phyloP scores from a whole-genome alignment of 805 yeast genomes.

The Kodamaea laetipori region DNA sequence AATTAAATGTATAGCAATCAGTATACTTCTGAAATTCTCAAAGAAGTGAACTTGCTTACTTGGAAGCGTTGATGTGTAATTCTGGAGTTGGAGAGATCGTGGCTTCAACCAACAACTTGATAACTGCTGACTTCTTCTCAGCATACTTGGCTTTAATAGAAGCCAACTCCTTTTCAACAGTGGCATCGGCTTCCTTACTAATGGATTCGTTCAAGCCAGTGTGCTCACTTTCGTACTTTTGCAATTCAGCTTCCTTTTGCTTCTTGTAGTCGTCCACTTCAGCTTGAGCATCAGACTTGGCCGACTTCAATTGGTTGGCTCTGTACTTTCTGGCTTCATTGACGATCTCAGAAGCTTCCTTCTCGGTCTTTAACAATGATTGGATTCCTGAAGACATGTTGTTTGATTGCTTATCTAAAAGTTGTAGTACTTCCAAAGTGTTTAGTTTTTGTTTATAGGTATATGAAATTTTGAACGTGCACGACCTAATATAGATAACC shows the following conservation, averaged over 20 bases:
- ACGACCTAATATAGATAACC: slow-evolving; percentile 5
- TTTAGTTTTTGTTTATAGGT: not conserved
- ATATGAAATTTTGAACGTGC: not conserved
- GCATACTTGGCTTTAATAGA: slow-evolving; percentile 66
- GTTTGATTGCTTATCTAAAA: not conserved
- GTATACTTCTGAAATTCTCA: not conserved
- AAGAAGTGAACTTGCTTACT: slow-evolving; percentile 5
- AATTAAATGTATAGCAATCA: slow-evolving; percentile 5
- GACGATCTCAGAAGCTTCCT: slow-evolving; percentile 95
- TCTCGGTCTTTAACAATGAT: slow-evolving; percentile 69
- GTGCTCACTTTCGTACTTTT: slow-evolving; percentile 68
- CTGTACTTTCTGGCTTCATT: slow-evolving; percentile 91
- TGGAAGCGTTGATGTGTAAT: slow-evolving; percentile 72
- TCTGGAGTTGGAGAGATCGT: slow-evolving; percentile 79
- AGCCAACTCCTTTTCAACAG: slow-evolving; percentile 69
- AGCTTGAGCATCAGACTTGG: slow-evolving; percentile 86
- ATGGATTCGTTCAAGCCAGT: slow-evolving; percentile 74
- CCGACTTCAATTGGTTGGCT: slow-evolving; percentile 85
- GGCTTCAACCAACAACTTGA: slow-evolving; percentile 75
- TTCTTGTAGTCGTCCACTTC: slow-evolving; percentile 87
- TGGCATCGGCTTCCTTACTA: slow-evolving; percentile 75
- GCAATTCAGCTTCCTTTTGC: slow-evolving; percentile 81
- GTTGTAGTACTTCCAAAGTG: slow-evolving; percentile 2
- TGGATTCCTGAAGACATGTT: slow-evolving; percentile 33
- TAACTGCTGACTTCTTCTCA: slow-evolving; percentile 65